Percentiles rank a stretch among this genome's conserved stretches.
phyloP scores from a whole-genome alignment of 2,329 filamentous ascomycete species.

The Pochonia chlamydosporia region DNA sequence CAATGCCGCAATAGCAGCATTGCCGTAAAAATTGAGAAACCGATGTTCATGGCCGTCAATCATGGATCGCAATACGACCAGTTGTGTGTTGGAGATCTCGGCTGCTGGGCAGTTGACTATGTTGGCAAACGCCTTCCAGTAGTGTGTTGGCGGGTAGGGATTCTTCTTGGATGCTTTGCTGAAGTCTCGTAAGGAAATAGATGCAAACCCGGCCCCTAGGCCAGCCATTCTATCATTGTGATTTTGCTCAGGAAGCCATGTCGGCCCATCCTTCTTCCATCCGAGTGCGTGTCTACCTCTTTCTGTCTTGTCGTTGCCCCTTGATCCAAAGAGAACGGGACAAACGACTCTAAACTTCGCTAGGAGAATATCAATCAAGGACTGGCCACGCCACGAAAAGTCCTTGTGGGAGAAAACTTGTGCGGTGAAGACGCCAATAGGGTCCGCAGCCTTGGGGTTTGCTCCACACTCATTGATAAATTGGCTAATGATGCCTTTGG shows the following conservation, averaged over 20 bases:
- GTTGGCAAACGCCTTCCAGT: constrained; percentile 72
- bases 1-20: constrained; percentile 65
- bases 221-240: constrained; percentile 82
- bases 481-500: constrained; percentile 67
- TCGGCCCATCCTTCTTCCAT: constrained; percentile 59
- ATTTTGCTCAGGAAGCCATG: constrained; percentile 61
- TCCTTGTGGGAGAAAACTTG: constrained; percentile 66
- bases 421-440: constrained; percentile 70
- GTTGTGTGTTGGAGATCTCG: constrained; percentile 68
- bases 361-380: constrained; percentile 77
- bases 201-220: constrained; percentile 76
- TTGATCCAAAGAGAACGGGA: constrained; percentile 79
- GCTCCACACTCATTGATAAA: constrained; percentile 61
- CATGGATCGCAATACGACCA: constrained; percentile 64
- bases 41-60: constrained; percentile 67
- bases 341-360: constrained; percentile 77
- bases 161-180: constrained; percentile 61
- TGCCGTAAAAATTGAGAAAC: constrained; percentile 77
- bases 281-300: constrained; percentile 63
- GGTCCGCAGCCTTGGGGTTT: constrained; percentile 63
- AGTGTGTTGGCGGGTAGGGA: constrained; percentile 71
- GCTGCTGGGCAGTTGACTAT: constrained; percentile 69
- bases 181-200: constrained; percentile 79
- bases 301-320: constrained; percentile 67
- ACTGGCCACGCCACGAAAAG: constrained; percentile 60